Base-by-base conservation (phyloP, 306 rosid species). In the Notholithocarpus densiflorus region DNA sequence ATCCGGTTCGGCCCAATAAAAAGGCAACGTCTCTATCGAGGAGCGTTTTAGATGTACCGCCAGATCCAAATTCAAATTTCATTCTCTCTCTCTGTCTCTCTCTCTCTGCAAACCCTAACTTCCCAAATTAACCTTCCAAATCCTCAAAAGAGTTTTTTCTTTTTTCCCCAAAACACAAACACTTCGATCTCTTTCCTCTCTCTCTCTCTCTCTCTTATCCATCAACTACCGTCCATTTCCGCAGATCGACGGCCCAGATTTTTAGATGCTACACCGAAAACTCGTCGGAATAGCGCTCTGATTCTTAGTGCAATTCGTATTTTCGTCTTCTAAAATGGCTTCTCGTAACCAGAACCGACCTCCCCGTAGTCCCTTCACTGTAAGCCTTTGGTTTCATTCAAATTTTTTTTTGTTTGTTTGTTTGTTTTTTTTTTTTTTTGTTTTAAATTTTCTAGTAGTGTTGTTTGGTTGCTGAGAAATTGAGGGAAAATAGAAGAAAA, bases 281-380 rank as follows among this genome's bases (percentile, higher is more conserved):
- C 72, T 19, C 4, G 45, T 20, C 53, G 13, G 31, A 80, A 29
- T 8, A 68, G 15, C 51, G 76, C 27, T 52, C 43, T 32, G 32
- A 54, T 2, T 18, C 6, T 31, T 18, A 6, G n/a, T 56, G 15
- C 73, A 31, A 55, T 20, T 82, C 11, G 64, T 5, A 4, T 79
- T 5, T 4, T 34, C 48, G 55, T 76, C 15, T 55, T 27, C 34
- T 18, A 65, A 23, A 78, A 90, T 96, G 99, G 82, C 94, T 69
- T 86, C 92, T 31, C 90, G 98, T 19, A 96, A 90, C 86, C 96
- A 94, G 90, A 94, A 90, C 53, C 69, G 89, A 66, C 90, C 98
- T 76, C 98, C 97, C 55, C 91, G 84, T 5, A 93, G 94, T 68
- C 96, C 96, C 40, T 81, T 87, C 40, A 77, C 76, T 24, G 98